Base-by-base conservation (phyloP, 1,284 basidiomycete genomes). In the Mycena sp. region DNA sequence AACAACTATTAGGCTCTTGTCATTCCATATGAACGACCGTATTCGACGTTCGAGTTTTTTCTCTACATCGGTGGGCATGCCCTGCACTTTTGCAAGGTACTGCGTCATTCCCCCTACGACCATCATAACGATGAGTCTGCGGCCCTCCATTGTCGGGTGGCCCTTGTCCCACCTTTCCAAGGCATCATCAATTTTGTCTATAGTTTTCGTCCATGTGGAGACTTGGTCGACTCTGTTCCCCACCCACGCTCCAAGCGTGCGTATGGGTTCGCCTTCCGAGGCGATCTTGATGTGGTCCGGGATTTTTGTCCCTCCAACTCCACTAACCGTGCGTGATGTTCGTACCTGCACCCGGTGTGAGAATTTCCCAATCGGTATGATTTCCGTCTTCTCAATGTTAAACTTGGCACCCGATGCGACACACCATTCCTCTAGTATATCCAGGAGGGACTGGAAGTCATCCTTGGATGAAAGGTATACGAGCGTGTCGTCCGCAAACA, bases 61-160 rank as follows among this genome's bases (percentile, higher is more conserved):
- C 28, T 62, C 58, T 4, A 67, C 44, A 0, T 30, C 30, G 11
- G 56, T 44, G 2, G 71, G 72, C 72, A 74, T 74, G 1, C 73
- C n/a, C n/a, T n/a, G n/a, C n/a, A n/a, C n/a, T n/a, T n/a, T n/a
- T n/a, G n/a, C n/a, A n/a, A n/a, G n/a, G 70, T 62, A 72, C 69
- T 0, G 71, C 0, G 71, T 66, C 62, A 68, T 71, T 0, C 60
- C 61, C 0, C 68, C 59, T 9, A 67, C 55, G 10, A 63, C 40
- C 63, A 71, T 67, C 30, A 67, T 56, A 7, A 67, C 41, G 14
- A 70, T 63, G 3, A 63, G 63, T 14, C 60, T 35, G 50, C 61
- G 37, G 0, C 68, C 68, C 21, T 71, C 69, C 63, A 71, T 64
- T 2, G 71, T 69, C 0, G 68, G 71, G 21, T 65, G 21, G 4